These are phyloP conservation scores for slime mould (Dictyostelium discoideum) DNA, from an alignment of 78 protist genomes.

Conservation along the genomic window DNA sequence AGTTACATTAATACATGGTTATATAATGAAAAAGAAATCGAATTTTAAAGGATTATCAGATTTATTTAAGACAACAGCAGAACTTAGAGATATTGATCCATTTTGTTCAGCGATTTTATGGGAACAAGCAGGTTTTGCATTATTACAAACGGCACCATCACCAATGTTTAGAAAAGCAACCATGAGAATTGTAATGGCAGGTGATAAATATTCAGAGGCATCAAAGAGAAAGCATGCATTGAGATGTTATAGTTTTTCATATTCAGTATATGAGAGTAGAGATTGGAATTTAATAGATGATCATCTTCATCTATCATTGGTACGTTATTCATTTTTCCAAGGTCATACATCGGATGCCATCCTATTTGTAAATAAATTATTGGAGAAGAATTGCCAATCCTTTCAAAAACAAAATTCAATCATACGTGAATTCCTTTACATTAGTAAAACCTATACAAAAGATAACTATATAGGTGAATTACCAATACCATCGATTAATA, in stretches of 20 bases:
- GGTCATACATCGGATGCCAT: slow-evolving; percentile 70
- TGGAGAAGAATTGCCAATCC: slow-evolving; percentile 73
- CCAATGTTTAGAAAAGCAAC: slow-evolving; percentile 69
- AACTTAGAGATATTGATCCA: slow-evolving; percentile 33
- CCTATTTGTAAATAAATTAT: slow-evolving; percentile 50
- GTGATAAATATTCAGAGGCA: slow-evolving; percentile 66
- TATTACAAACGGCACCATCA: slow-evolving; percentile 20
- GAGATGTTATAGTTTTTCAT: slow-evolving; percentile 56
- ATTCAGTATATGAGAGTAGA: slow-evolving; percentile 62
- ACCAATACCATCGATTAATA: slow-evolving; percentile 43
- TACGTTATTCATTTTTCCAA: slow-evolving; percentile 70
- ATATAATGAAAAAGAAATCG: slow-evolving; percentile 40
- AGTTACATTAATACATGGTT: slow-evolving; percentile 62
- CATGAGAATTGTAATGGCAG: slow-evolving; percentile 68
- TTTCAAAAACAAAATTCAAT: slow-evolving; percentile 64
- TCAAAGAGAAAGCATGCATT: slow-evolving; percentile 60
- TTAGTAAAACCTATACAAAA: slow-evolving; percentile 36
- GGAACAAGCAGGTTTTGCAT: slow-evolving; percentile 72
- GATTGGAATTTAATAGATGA: slow-evolving; percentile 74
- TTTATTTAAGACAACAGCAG: slow-evolving; percentile 53
- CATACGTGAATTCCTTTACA: slow-evolving; percentile 68
- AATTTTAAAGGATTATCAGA: slow-evolving; percentile 50
- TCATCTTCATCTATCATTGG: slow-evolving; percentile 70
- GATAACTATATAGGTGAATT: slow-evolving; percentile 69
- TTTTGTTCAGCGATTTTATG: slow-evolving; percentile 63